Evolutionary conservation across 768 basidiomycete species (phyloP), one percentile per base, ranked within the genome.

Genomic region (Serendipita vermifera): DNA sequence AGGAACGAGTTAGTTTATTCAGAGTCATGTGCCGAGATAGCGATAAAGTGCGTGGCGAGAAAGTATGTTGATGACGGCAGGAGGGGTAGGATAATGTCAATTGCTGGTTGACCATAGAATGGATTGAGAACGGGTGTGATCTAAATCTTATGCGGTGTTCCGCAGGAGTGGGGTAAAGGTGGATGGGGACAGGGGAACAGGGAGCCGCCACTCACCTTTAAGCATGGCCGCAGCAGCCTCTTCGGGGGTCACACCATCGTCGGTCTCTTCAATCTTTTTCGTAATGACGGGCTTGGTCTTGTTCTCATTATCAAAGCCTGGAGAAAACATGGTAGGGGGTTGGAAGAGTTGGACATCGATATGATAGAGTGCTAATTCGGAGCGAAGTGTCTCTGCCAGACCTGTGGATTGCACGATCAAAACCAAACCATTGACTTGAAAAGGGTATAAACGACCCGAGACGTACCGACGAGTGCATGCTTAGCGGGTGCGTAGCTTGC

Each of bases 401-500:
- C 85, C 89, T 91, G 63, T 5, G 26, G 22, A 33, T 31, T 33
- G 2, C 13, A 1, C n/a, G n/a, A n/a, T n/a, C 29, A 46, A 33
- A 13, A n/a, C 7, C 29, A 27, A 13, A 54, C 31, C 33, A 15
- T 14, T 3, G 27, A 29, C 24, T 6, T 5, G 20, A 6, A 48
- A 54, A n/a, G 32, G 17, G 51, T 36, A 5, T 46, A 17, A 33
- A 5, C 38, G 15, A 3, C 5, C 11, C 31, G 9, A 27, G 27
- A 20, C 69, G 38, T 60, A 89, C 90, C 90, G 69, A 88, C 71
- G 4, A 94, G 66, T 5, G 92, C 92, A 62, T 86, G 84, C 65
- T 94, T 94, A 7, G 80, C 83, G 0, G 90, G 87, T 0, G 85
- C 72, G 67, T 94, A 94, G 1, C 80, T 77, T 1, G 83, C 73